Base-by-base conservation (phyloP, 768 basidiomycete species). In the Mrakia gelida region DNA sequence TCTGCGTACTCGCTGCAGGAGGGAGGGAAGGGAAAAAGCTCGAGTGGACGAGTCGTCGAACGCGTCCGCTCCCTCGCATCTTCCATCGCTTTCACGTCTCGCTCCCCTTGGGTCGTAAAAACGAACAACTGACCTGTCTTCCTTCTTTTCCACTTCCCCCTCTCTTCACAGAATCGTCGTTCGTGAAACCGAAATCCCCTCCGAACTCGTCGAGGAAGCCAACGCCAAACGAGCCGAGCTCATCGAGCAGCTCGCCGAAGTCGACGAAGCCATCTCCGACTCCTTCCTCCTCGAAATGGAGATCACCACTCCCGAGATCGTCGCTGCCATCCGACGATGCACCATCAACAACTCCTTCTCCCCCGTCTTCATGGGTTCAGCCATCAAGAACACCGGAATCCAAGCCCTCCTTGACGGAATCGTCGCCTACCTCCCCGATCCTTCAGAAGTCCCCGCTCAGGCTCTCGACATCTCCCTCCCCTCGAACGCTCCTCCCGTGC, bases 321-420 rank as follows among this genome's bases (percentile, higher is more conserved):
- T 90, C 7, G 88, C 87, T 41, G 96, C 95, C 26, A 91, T 99
- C 81, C 90, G 95, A 28, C 92, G 97, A 52, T 89, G 94, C 4
- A 98, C 97, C 1, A 88, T 94, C 81, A 86, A 88, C 16, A 90
- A 94, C 82, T 94, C 92, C 80, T 98, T 99, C 86, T 92, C 94
- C 0, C 97, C 97, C 0, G 97, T 99, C 74, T 97, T 98, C 86
- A 87, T 98, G 79, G 97, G 97, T 59, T 96, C 95, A 9, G 97
- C 97, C 0, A 91, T 98, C 82, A 98, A 97, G 87, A 99, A 99
- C 84, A 95, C 94, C 11, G 94, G 90, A 56, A 92, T 99, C 9
- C 97, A 99, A 83, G 90, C 94, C 26, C 88, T 98, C 75, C 87
- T 99, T 28, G 95, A 99, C 81, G 96, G 95, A 79, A 92, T 98